phyloP scores from a whole-genome alignment of 2,329 filamentous ascomycete genomes.

The Curvularia verruculosa region DNA sequence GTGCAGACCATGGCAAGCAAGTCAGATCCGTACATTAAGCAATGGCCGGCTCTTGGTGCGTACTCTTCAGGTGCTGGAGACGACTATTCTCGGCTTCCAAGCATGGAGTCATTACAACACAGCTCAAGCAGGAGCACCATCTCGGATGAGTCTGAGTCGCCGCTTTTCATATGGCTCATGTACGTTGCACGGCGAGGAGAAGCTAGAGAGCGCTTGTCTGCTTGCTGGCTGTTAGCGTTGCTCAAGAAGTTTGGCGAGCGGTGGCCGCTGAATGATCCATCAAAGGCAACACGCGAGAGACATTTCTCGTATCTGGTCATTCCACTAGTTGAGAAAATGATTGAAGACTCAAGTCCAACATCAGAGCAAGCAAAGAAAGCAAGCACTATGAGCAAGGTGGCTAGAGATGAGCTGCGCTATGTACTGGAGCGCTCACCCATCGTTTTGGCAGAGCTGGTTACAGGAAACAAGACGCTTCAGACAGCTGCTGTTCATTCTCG shows the following conservation, averaged over 20 bases:
- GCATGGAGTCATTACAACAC: constrained; percentile 41
- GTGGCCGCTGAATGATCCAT: constrained; percentile 46
- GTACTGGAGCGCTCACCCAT: constrained; percentile 66
- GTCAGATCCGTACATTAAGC: constrained; percentile 48
- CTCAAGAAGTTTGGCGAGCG: constrained; percentile 47
- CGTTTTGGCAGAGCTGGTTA: constrained; percentile 77
- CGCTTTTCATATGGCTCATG: constrained; percentile 57
- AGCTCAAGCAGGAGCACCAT: constrained; percentile 39
- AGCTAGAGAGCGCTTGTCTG: constrained; percentile 50
- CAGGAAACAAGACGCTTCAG: constrained; percentile 79
- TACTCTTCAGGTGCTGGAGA: constrained; percentile 37
- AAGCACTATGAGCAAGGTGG: constrained; percentile 53
- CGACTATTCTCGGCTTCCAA: constrained; percentile 39
- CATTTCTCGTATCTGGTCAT: constrained; percentile 55
- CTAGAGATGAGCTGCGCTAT: constrained; percentile 43
- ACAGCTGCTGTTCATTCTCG: constrained; percentile 77
- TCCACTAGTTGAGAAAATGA: constrained; percentile 56
- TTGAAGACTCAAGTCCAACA: constrained; percentile 46
- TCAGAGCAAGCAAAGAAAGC: constrained; percentile 34
- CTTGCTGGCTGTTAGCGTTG: constrained; percentile 49
- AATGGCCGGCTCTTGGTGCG: constrained; percentile 53
- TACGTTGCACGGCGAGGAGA: constrained; percentile 52
- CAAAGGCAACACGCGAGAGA: constrained; percentile 48
- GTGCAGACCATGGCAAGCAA: constrained; percentile 49
- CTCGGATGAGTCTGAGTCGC: constrained; percentile 53